Base-by-base conservation (phyloP, 345 rosid species). In the Turritis glabra region DNA sequence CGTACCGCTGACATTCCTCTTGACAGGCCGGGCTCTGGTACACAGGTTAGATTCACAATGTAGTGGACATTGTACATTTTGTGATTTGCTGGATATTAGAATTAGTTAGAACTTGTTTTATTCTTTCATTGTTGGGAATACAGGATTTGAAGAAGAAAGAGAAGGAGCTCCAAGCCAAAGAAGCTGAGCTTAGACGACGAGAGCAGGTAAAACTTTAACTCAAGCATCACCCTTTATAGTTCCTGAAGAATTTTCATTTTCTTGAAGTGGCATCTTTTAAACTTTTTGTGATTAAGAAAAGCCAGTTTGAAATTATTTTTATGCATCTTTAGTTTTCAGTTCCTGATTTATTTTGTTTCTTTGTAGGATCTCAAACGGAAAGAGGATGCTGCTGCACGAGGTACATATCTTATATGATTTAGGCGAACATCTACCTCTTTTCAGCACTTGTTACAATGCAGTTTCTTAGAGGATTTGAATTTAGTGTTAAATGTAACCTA, bases 111-210 rank as follows among this genome's bases (percentile, higher is more conserved):
- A 8, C 26, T 30, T 23, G 43, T n/a, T 52, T n/a, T 19, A 1
- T 29, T 38, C 13, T 69, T 56, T 7, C 38, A 3, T 50, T 54
- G 65, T 38, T 64, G 63, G 46, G 41, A 50, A 71, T 79, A 25
- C 76, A 90, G 98, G 93, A 90, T 81, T 79, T 89, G 78, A 90
- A 84, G 75, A 84, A 85, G 75, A 95, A 85, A 79, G 99, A 96
- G 85, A 96, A 83, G 80, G 99, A 92, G 78, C 98, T 96, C 37
- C 98, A 89, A 73, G 97, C 95, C 61, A 96, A 92, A 87, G 99
- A 96, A 85, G 82, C 95, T 76, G 97, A 92, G 40, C 80, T 92
- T 74, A 85, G 67, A 82, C 83, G 80, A 79, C 83, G 96, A 47
- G 97, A 96, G 80, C 93, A 90, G 95, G 99, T 92, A 10, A 17